Conservation (phyloP, 805 yeast genomes). For the Sungouiozyma ichnusensis region DNA sequence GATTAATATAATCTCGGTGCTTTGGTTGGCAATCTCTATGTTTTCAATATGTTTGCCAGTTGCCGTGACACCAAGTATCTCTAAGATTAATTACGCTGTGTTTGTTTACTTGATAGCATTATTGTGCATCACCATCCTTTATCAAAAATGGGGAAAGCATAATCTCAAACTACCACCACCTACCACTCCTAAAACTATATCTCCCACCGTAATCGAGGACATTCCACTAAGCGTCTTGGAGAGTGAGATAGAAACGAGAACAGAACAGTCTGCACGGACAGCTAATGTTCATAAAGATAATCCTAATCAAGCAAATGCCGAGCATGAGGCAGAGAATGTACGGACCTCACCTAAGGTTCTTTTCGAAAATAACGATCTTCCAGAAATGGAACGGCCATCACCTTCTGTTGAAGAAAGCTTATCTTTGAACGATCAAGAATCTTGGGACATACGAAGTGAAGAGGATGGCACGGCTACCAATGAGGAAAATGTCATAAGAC, state of each 20-base stretch:
- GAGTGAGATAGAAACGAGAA: background rate
- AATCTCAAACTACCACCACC: conserved; percentile 54
- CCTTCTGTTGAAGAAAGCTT: background rate
- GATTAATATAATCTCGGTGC: conserved; percentile 45
- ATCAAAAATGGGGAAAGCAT: conserved; percentile 49
- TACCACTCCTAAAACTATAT: background rate
- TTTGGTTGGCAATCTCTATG: conserved; percentile 50
- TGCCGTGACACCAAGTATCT: conserved; percentile 39
- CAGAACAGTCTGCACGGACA: background rate
- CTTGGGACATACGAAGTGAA: background rate
- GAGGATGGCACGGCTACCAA: background rate
- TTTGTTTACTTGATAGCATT: conserved; percentile 45
- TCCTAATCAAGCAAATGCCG: too few relatives aligned
- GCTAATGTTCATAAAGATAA: too few relatives aligned
- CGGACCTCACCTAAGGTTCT: background rate
- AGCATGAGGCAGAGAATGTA: background rate
- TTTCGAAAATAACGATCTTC: background rate
- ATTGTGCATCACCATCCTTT: conserved; percentile 39
- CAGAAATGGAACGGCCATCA: background rate
- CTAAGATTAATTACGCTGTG: conserved; percentile 44
- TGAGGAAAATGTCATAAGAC: too few relatives aligned
- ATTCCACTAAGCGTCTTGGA: background rate
- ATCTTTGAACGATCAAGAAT: background rate
- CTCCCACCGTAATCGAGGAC: background rate
- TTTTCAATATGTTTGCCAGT: conserved; percentile 64